A percentile compares a stretch with the other conserved stretches of the same genome.
These are phyloP conservation scores for Boletus rufocinnamomeus DNA, from an alignment of 768 basidiomycete genomes.

Conservation along the genomic window DNA sequence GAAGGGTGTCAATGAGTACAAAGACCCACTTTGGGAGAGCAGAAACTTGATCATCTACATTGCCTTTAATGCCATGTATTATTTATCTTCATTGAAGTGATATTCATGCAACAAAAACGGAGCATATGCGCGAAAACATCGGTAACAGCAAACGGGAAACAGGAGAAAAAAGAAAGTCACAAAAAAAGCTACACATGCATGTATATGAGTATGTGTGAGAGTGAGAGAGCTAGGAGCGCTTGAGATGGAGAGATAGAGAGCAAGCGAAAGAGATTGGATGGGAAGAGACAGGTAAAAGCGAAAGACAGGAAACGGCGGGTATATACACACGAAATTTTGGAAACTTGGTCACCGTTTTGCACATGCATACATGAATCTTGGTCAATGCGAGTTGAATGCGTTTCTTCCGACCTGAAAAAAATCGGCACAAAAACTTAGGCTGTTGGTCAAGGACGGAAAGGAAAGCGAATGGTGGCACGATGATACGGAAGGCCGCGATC, in stretches of 20 bases:
- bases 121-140: not conserved
- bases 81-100: not conserved
- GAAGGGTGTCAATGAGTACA: too few species aligned
- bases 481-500: not conserved
- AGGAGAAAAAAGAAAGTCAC: not conserved
- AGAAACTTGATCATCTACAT: too few species aligned
- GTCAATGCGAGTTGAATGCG: slow-evolving; percentile 16
- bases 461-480: slow-evolving; percentile 1
- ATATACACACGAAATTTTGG: slow-evolving; percentile 18
- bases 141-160: not conserved
- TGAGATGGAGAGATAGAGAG: slow-evolving; percentile 15
- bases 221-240: not conserved
- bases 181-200: slow-evolving; percentile 16
- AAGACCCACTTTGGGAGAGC: too few species aligned
- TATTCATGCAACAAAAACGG: slow-evolving; percentile 4
- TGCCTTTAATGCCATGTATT: not conserved
- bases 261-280: slow-evolving; percentile 6
- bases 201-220: slow-evolving; percentile 10
- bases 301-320: slow-evolving; percentile 11
- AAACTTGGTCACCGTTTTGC: slow-evolving; percentile 6
- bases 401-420: slow-evolving; percentile 19
- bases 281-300: not conserved
- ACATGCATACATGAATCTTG: slow-evolving; percentile 5
- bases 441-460: slow-evolving; percentile 4
- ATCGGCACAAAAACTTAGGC: slow-evolving; percentile 7